Conservation (phyloP, 495 filamentous ascomycete species). For the Lentithecium fluviatile region DNA sequence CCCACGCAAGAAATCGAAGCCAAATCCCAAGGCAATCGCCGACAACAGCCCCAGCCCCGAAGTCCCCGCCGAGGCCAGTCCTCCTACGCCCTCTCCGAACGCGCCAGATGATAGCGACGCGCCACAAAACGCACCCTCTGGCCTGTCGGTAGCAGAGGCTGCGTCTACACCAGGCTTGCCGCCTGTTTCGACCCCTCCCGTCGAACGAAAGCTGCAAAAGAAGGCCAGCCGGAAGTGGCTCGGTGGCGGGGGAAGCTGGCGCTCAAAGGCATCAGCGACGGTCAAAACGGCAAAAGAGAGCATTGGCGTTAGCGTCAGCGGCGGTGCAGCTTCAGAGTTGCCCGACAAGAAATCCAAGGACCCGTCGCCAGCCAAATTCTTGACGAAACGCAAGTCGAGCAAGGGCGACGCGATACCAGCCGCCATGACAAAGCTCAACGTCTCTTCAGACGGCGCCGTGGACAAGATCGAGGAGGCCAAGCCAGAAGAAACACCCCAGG, state of each 20-base stretch:
- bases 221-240: constrained; percentile 37
- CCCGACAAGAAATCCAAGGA: constrained; percentile 19
- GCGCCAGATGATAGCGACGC: constrained; percentile 4
- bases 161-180: neutral
- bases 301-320: constrained; percentile 38
- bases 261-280: constrained; percentile 41
- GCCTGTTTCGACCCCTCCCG: neutral
- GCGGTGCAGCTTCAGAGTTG: constrained; percentile 39
- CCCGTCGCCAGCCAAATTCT: constrained; percentile 27
- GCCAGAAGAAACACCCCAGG: constrained; percentile 10
- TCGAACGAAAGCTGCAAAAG: constrained; percentile 19
- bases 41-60: neutral
- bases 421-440: constrained; percentile 41
- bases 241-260: constrained; percentile 37
- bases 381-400: constrained; percentile 41
- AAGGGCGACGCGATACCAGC: constrained; percentile 41
- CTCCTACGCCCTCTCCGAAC: neutral
- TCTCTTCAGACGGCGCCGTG: constrained; percentile 34
- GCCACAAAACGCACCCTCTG: constrained; percentile 8
- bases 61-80: neutral
- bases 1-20: constrained; percentile 43
- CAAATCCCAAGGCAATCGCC: constrained; percentile 35
- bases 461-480: constrained; percentile 8
- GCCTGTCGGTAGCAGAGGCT: constrained; percentile 10
- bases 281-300: constrained; percentile 40